Conservation (phyloP, 371 early-diverging fungal species). For the Mucor piriformis region DNA sequence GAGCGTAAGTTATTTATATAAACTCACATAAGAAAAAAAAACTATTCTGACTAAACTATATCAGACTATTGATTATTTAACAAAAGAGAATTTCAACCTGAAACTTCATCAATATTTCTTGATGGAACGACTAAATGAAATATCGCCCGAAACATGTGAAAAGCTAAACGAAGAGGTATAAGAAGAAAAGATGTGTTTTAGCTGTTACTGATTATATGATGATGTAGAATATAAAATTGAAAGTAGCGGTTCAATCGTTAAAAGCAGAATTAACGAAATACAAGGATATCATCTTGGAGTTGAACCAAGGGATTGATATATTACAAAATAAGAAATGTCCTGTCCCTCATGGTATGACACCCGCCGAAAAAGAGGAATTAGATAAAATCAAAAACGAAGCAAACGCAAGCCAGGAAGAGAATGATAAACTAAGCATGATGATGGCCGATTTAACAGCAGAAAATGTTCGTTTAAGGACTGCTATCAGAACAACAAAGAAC, state of each 20-base stretch:
- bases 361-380: conserved; percentile 51
- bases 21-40: background rate
- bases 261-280: conserved; percentile 53
- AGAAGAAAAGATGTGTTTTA: background rate
- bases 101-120: conserved; percentile 70
- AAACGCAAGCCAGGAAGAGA: conserved; percentile 37
- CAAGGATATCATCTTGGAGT: conserved; percentile 51
- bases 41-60: conserved; percentile 2
- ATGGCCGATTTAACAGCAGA: conserved; percentile 42
- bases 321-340: conserved; percentile 53
- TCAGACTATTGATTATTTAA: conserved; percentile 70
- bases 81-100: conserved; percentile 73
- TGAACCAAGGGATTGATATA: conserved; percentile 48
- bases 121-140: conserved; percentile 60
- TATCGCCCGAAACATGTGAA: conserved; percentile 63
- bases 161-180: conserved; percentile 60
- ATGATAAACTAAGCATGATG: conserved; percentile 36
- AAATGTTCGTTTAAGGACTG: conserved; percentile 34
- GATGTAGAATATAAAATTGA: conserved; percentile 58
- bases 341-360: conserved; percentile 58
- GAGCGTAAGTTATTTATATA: conserved; percentile 41
- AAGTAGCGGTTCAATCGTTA: conserved; percentile 53
- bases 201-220: background rate
- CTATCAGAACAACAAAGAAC: conserved; percentile 18
- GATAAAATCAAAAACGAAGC: conserved; percentile 37